Percentiles rank a stretch among this genome's conserved stretches.
Conservation (phyloP, 257 asterid species). For the Salvia miltiorrhiza region DNA sequence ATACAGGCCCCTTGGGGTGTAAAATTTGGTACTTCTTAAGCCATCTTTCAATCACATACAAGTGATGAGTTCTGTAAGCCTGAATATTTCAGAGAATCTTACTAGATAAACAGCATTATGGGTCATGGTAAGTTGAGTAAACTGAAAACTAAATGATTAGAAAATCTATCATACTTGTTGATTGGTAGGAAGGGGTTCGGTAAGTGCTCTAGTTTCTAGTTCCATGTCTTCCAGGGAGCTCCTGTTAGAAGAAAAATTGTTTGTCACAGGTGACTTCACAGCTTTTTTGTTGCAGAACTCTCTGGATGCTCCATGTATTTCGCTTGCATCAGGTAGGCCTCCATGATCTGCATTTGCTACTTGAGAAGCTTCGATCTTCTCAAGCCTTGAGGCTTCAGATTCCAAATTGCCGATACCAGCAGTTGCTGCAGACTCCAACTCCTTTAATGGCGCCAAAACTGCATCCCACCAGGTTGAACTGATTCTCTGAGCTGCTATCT, state of each 20-base stretch:
- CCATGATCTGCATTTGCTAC: slow-evolving; percentile 17
- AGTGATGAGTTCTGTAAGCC: slow-evolving; percentile 89
- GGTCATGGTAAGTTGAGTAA: slow-evolving; percentile 9
- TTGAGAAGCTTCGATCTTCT: slow-evolving; percentile 23
- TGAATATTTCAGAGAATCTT: slow-evolving; percentile 30
- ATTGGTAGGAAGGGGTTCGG: slow-evolving; percentile 96
- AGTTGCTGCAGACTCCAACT: slow-evolving; percentile 73
- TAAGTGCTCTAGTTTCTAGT: slow-evolving; percentile 87
- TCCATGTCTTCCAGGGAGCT: slow-evolving; percentile 89
- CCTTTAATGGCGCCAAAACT: slow-evolving; percentile 72
- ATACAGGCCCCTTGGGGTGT: slow-evolving; percentile 80
- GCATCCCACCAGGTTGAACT: slow-evolving; percentile 81
- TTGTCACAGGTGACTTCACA: slow-evolving; percentile 11
- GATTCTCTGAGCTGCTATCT: slow-evolving; percentile 69
- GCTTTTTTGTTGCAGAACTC: slow-evolving; percentile 20
- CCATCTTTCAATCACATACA: slow-evolving; percentile 91
- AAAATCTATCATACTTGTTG: slow-evolving; percentile 60
- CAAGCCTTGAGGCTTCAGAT: slow-evolving; percentile 29
- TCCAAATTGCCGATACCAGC: slow-evolving; percentile 40
- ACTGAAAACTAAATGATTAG: not conserved
- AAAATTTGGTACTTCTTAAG: slow-evolving; percentile 72
- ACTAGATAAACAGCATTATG: not conserved
- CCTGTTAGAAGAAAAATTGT: slow-evolving; percentile 37
- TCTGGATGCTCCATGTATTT: slow-evolving; percentile 11
- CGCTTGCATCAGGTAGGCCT: slow-evolving; percentile 13